phyloP scores from a whole-genome alignment of 208 protist genomes.

The Zelonia costaricensis region DNA sequence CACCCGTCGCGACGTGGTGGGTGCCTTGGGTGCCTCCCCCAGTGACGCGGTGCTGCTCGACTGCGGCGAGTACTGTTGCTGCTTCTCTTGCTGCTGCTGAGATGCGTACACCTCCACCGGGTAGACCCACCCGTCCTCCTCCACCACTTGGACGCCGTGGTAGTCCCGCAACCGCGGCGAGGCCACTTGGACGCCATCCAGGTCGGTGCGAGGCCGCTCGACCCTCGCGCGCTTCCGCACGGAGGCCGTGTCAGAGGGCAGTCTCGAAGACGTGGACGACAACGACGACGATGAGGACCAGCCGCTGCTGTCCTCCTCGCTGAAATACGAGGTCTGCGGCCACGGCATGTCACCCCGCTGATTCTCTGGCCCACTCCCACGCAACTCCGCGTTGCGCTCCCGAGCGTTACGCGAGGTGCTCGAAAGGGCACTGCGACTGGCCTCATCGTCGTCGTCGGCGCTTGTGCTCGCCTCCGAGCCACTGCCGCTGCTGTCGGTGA shows the following conservation, averaged over 20 bases:
- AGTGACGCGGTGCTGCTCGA: no score
- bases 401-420: no score
- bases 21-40: no score
- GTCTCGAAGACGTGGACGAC: not conserved
- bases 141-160: conserved; percentile 36
- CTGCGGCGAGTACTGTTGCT: no score
- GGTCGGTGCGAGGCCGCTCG: not conserved
- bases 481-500: conserved; percentile 24
- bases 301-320: conserved; percentile 15
- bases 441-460: no score
- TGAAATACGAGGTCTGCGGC: conserved; percentile 31
- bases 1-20: no score
- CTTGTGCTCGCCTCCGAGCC: no score
- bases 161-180: conserved; percentile 4
- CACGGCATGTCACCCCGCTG: conserved; percentile 14
- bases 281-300: conserved; percentile 23
- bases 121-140: conserved; percentile 68
- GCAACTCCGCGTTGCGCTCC: no score
- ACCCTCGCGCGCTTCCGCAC: conserved; percentile 5
- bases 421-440: no score
- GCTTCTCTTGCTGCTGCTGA: conserved; percentile 4
- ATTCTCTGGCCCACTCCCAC: not conserved
- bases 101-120: conserved; percentile 38
- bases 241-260: not conserved
- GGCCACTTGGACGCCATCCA: not conserved